Percentiles rank a stretch among this genome's conserved stretches.
Conservation (phyloP, 148 eudicot species). For the Nepenthes gracilis region DNA sequence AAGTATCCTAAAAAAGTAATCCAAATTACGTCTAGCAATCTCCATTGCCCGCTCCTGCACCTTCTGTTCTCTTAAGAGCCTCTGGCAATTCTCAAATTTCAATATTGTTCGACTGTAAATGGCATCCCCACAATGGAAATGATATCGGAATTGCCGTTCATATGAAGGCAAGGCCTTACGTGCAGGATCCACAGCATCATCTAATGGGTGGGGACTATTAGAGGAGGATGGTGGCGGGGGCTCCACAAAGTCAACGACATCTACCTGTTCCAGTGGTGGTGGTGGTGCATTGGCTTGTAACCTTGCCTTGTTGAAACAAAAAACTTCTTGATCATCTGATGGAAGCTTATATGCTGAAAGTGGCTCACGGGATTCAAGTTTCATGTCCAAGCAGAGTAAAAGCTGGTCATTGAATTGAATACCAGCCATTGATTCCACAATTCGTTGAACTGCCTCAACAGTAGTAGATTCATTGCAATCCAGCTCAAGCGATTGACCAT, state of each 20-base stretch:
- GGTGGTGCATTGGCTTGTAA: conserved; percentile 69
- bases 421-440: conserved; percentile 48
- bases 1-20: conserved; percentile 61
- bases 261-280: conserved; percentile 55
- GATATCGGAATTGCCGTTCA: conserved; percentile 83
- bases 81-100: conserved; percentile 45
- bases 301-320: conserved; percentile 68
- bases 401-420: conserved; percentile 72
- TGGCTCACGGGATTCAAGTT: conserved; percentile 47
- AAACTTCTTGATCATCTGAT: conserved; percentile 58
- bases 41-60: conserved; percentile 93
- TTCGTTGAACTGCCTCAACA: conserved; percentile 62
- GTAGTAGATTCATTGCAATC: conserved; percentile 60
- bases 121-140: conserved; percentile 70
- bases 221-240: conserved; percentile 44
- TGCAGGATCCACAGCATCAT: conserved; percentile 87
- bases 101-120: conserved; percentile 43
- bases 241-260: conserved; percentile 32
- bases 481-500: conserved; percentile 81
- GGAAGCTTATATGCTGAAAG: conserved; percentile 81
- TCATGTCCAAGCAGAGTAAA: conserved; percentile 77
- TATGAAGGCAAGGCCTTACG: conserved; percentile 89
- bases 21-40: conserved; percentile 84
- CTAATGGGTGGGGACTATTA: conserved; percentile 65
- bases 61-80: conserved; percentile 64